Conservation (phyloP, 78 protist species). For the Polysphondylium violaceum region DNA sequence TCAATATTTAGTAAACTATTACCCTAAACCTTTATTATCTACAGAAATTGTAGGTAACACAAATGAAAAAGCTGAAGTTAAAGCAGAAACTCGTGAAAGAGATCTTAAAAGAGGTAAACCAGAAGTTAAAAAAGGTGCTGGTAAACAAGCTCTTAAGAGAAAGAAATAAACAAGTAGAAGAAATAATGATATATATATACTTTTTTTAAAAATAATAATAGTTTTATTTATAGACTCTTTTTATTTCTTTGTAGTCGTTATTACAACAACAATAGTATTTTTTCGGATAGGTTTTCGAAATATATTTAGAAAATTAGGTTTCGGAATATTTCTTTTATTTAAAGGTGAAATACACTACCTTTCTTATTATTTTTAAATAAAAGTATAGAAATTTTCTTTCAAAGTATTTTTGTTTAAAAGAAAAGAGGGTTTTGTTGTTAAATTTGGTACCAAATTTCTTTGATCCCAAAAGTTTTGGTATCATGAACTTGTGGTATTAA, state of each 20-base stretch:
- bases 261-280: not conserved
- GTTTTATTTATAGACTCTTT: not conserved
- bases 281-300: not conserved
- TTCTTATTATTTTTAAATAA: too few species aligned
- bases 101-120: slow-evolving; percentile 56
- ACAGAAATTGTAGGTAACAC: slow-evolving; percentile 54
- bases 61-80: slow-evolving; percentile 30
- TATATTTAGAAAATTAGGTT: too few species aligned
- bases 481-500: too few species aligned
- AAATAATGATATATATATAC: not conserved
- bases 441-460: too few species aligned
- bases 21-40: slow-evolving; percentile 33
- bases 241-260: not conserved
- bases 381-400: too few species aligned
- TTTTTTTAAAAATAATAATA: not conserved
- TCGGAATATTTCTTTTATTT: too few species aligned
- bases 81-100: slow-evolving; percentile 59
- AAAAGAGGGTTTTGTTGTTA: too few species aligned
- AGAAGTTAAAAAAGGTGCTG: slow-evolving; percentile 51
- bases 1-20: slow-evolving; percentile 31
- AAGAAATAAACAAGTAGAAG: slow-evolving; percentile 3
- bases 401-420: too few species aligned
- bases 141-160: slow-evolving; percentile 57
- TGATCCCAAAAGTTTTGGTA: too few species aligned
- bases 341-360: too few species aligned